Evolutionary conservation across 2,329 filamentous ascomycete genomes (phyloP).

Genomic region (Colletotrichum gigasporum): DNA sequence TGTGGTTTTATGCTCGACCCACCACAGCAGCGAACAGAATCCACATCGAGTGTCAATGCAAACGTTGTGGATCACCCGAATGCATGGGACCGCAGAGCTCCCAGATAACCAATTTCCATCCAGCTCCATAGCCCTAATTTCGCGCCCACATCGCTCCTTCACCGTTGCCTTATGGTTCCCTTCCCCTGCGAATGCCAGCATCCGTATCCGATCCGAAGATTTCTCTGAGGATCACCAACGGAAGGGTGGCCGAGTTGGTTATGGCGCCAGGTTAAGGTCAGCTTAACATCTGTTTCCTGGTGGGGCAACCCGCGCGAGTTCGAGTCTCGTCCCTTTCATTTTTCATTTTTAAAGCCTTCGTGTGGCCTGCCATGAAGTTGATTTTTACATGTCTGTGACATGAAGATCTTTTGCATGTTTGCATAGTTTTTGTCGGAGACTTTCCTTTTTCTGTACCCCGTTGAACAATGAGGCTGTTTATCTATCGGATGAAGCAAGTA

Average conservation of each 20-base stretch:
- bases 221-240: neutral
- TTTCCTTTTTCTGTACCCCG: too few species aligned
- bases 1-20: too few species aligned
- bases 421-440: neutral
- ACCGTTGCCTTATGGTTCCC: neutral
- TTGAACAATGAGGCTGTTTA: too few species aligned
- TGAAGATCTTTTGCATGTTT: neutral
- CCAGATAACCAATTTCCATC: neutral
- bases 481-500: too few species aligned
- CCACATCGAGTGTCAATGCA: too few species aligned
- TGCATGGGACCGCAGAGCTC: too few species aligned
- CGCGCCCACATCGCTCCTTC: neutral
- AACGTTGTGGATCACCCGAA: too few species aligned
- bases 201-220: neutral
- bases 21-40: too few species aligned
- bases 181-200: neutral
- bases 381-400: neutral
- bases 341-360: neutral
- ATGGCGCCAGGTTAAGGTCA: slow-evolving; percentile 32
- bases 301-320: slow-evolving; percentile 33
- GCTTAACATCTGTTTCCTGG: slow-evolving; percentile 32
- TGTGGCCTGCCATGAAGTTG: too few species aligned
- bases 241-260: slow-evolving; percentile 33
- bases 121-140: slow-evolving; percentile 14
- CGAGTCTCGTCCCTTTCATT: slow-evolving; percentile 29